phyloP scores from a whole-genome alignment of 73 alveolate species.

The Tetrahymena elliotti region DNA sequence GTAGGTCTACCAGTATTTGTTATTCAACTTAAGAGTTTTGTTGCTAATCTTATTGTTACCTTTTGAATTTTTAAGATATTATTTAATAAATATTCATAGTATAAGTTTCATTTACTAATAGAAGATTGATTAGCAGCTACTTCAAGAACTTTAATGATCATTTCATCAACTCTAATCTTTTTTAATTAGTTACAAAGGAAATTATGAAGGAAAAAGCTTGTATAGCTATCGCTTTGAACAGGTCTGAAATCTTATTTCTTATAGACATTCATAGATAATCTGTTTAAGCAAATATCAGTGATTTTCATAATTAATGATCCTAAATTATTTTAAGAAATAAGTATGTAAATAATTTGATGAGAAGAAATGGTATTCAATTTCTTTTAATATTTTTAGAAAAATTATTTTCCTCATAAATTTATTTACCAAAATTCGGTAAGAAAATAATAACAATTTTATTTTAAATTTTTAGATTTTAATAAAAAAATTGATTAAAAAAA shows the following conservation, averaged over 20 bases:
- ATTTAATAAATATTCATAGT: background rate
- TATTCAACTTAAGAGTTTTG: background rate
- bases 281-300: background rate
- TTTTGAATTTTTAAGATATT: background rate
- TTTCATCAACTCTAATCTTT: background rate
- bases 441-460: no score
- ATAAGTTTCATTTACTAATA: background rate
- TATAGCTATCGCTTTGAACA: background rate
- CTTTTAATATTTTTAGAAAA: no score
- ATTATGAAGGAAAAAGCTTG: background rate
- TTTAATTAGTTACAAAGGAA: background rate
- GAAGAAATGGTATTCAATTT: no score
- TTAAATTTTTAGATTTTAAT: no score
- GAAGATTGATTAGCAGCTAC: background rate
- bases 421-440: no score
- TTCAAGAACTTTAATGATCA: background rate
- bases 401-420: no score
- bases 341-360: no score
- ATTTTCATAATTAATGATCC: background rate
- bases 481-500: no score
- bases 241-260: background rate
- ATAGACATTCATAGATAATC: background rate
- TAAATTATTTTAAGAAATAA: background rate
- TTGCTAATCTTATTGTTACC: background rate
- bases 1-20: background rate